Evolutionary conservation across 805 yeast species (phyloP), one percentile per base, ranked within the genome.

Genomic region (Hemisphaericaspora nanyangensis): DNA sequence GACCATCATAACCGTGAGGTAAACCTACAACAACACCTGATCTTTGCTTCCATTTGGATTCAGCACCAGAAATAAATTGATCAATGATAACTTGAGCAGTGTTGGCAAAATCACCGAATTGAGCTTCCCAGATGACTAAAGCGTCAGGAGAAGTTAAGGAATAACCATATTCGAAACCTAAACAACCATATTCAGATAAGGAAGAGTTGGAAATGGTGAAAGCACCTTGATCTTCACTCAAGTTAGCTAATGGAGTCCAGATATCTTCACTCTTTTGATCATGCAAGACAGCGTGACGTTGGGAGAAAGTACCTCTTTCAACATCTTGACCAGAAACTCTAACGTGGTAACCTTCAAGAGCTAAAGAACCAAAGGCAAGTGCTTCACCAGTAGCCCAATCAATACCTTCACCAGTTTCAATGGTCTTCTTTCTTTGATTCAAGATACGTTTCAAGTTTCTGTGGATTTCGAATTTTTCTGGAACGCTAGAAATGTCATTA

Each of bases 371-470:
- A 56, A 83, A 91, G 15, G 99, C 99, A 54, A 93, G 80, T 34
- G 98, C 98, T 74, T 93, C 99, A 79, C 96, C 99, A 43, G 99
- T 93, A 34, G 99, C 84, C 99, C 98, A 93, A 68, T 93, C 99
- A 50, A 93, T 88, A 58, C 91, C 95, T 67, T 85, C 88, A 59
- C 99, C 99, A 15, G 79, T 63, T 52, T 87, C 93, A 43, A 82
- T 76, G 33, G 95, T 65, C 74, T 93, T 93, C 66, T 84, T 77
- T 73, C 99, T 86, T 56, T 79, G 76, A 59, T 76, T 79, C 65
- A 93, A 75, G 56, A 93, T 93, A 76, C 99, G 87, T 78, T 90
- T 88, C 70, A 93, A 76, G 75, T 93, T 93, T 66, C 87, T 83
- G 77, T 93, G 99, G 40, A 89, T 82, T 58, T 85, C 87, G 65